Evolutionary conservation across 1,284 basidiomycete genomes (phyloP), one percentile per base, ranked within the genome.

Genomic region (Tylopilus sp.): DNA sequence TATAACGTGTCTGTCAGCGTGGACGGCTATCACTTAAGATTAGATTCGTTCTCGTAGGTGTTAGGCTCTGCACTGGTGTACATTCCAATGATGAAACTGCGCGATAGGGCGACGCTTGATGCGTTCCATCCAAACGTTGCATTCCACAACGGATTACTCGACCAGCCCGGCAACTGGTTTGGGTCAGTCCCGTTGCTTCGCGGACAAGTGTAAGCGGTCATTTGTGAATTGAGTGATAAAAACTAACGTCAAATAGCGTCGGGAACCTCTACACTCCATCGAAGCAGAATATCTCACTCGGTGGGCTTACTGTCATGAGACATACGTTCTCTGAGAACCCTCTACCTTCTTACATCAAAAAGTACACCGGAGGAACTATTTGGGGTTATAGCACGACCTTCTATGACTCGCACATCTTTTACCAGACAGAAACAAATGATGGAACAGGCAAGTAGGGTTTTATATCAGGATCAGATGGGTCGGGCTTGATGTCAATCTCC

Each of bases 61-160:
- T 52, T n/a, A n/a, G n/a, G n/a, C n/a, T n/a, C n/a, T n/a, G n/a
- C n/a, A n/a, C n/a, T n/a, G n/a, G 45, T 48, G 23, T n/a, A 27
- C n/a, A n/a, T 14, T 48, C n/a, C 14, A 12, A n/a, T 48, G 25
- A 48, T 27, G 45, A n/a, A 48, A n/a, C n/a, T n/a, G n/a, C n/a
- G n/a, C 14, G 25, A 52, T 33, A 73, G 70, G 39, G 54, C 67
- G 6, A 73, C 55, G 27, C 33, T 58, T 4, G 56, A 73, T 29
- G n/a, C 68, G 4, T 73, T 73, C 52, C 68, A 71, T 58, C 68
- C 72, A 17, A 67, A 71, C 31, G 66, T 70, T 5, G 72, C 37
- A 25, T 70, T 56, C 35, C 45, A 69, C 42, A 68, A 73, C 48
- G 72, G 72, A 8, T 31, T 67, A 13, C 64, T 73, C 19, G 67